Percentiles rank a stretch among this genome's conserved stretches.
phyloP scores from a whole-genome alignment of 2,329 filamentous ascomycete genomes.

The Cyanodermella asteris region DNA sequence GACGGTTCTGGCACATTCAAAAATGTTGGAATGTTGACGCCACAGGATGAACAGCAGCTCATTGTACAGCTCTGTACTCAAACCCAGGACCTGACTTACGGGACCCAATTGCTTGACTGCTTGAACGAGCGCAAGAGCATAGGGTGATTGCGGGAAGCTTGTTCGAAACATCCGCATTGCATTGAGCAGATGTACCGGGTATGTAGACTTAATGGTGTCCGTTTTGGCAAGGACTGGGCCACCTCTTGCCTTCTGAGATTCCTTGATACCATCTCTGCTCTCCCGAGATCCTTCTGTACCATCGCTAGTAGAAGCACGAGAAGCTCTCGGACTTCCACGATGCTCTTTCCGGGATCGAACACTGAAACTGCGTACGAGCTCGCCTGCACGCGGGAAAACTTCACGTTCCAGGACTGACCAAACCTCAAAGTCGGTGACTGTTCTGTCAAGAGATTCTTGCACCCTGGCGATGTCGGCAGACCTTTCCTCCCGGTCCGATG shows the following conservation, averaged over 20 bases:
- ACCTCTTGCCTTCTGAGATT: too few relatives aligned
- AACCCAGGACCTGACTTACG: constrained; percentile 20
- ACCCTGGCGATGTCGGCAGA: too few relatives aligned
- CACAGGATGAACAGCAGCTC: constrained; percentile 22
- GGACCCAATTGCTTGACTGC: constrained; percentile 19
- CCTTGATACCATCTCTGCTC: too few relatives aligned
- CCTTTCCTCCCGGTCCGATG: too few relatives aligned
- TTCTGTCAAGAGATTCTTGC: constrained; percentile 11
- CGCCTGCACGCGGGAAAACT: too few relatives aligned
- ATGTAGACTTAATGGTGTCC: too few relatives aligned
- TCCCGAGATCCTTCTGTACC: too few relatives aligned
- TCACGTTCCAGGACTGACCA: constrained; percentile 19
- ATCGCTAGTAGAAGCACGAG: constrained; percentile 3
- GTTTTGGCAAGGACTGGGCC: too few relatives aligned
- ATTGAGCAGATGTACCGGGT: constrained; percentile 19
- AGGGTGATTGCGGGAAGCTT: constrained; percentile 18
- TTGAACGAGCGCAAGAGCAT: constrained; percentile 19
- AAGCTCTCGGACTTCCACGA: too few relatives aligned
- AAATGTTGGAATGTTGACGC: constrained; percentile 19
- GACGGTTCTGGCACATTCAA: too few relatives aligned
- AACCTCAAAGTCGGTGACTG: constrained; percentile 14
- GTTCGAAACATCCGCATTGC: constrained; percentile 19
- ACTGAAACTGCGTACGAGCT: too few relatives aligned
- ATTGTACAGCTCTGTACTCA: constrained; percentile 20
- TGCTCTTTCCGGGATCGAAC: too few relatives aligned